These are phyloP conservation scores for Dendrobium nobile DNA, from an alignment of 106 monocot species.

Conservation along the genomic window DNA sequence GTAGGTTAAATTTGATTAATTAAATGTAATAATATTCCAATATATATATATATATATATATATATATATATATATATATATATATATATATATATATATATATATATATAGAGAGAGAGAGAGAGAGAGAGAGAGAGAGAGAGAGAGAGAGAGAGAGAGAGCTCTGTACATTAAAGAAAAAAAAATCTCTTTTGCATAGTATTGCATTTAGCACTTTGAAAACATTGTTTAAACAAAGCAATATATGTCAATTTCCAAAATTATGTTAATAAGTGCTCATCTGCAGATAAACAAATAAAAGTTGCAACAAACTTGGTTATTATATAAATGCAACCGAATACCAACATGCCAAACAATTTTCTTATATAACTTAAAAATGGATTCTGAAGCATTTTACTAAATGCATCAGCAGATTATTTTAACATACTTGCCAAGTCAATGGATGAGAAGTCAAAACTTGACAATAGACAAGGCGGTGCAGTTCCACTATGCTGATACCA, in stretches of 20 bases:
- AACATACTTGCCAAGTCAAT: slow-evolving; percentile 84
- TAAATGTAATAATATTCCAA: too few relatives aligned
- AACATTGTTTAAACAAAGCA: not conserved
- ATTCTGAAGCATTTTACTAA: not conserved
- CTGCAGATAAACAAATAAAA: not conserved
- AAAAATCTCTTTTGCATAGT: too few relatives aligned
- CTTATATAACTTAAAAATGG: not conserved
- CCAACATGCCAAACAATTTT: not conserved
- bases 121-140: too few relatives aligned
- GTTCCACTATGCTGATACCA: slow-evolving; percentile 79
- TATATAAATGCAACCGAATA: not conserved
- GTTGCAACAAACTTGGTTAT: not conserved
- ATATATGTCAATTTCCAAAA: not conserved
- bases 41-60: too few relatives aligned
- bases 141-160: too few relatives aligned
- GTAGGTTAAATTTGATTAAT: too few relatives aligned
- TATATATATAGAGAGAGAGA: too few relatives aligned
- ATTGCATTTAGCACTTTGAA: too few relatives aligned
- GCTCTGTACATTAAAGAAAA: too few relatives aligned
- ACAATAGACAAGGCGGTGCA: slow-evolving; percentile 79
- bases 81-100: too few relatives aligned
- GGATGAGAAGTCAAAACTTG: slow-evolving; percentile 91
- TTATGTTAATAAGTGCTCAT: not conserved
- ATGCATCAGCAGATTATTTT: not conserved
- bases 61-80: too few relatives aligned